Evolutionary conservation across 2,329 filamentous ascomycete species (phyloP), one percentile per base, ranked within the genome.

Genomic region (Talaromyces atroroseus): DNA sequence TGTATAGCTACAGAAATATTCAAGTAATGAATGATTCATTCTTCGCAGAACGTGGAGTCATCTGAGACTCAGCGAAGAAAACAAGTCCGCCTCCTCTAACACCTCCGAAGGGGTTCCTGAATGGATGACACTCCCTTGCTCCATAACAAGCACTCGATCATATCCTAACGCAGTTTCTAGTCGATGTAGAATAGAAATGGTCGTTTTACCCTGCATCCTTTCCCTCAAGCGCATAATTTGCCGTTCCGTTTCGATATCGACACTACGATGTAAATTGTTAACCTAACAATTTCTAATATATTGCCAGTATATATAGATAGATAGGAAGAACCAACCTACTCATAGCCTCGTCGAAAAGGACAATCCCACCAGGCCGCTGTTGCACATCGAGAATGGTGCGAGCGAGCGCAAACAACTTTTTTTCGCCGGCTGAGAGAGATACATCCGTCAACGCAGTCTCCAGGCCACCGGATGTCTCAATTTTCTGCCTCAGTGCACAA

Each of bases 301-400:
- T 7, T 21, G 14, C 20, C 12, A n/a, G n/a, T n/a, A n/a, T 29
- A n/a, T 14, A 8, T 23, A 20, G 24, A 10, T 32, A 48, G 18
- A 48, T 18, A 11, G 14, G 12, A 12, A 21, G 20, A 26, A 36
- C 48, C 24, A 8, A 50, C 48, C 48, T 50, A 32, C 48, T 38
- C 36, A 32, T 50, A 40, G 48, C 48, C 36, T 50, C 48, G 14
- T 38, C 48, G n/a, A 50, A 40, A 18, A 49, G 47, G 36, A 49
- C 47, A 49, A 49, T 49, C 29, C 47, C 47, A 49, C 47, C 47
- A 36, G 47, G 47, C 5, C 20, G 12, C 29, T 36, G 47, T 49
- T 36, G 29, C 18, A 29, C 47, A 20, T 38, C 36, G 20, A 50
- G 48, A 24, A 50, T 38, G 3, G 48, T 50, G 5, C 34, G 29